Percentiles rank a stretch among this genome's conserved stretches.
phyloP scores from a whole-genome alignment of 2,329 filamentous ascomycete genomes.

The Pseudovirgaria hyperparasitica region DNA sequence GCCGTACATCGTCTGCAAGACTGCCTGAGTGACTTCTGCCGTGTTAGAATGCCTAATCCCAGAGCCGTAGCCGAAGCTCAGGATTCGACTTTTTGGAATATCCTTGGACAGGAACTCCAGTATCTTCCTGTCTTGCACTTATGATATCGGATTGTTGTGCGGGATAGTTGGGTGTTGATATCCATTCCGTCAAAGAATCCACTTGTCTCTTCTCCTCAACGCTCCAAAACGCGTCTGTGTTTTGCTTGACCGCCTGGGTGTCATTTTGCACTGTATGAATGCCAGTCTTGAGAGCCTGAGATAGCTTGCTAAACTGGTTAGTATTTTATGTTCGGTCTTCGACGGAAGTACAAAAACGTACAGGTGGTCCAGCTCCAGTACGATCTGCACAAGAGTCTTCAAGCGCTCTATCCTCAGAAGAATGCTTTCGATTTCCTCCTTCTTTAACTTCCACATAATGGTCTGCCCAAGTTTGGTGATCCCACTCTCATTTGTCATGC shows the following conservation, averaged over 20 bases:
- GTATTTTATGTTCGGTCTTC: constrained; percentile 5
- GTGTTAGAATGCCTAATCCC: constrained; percentile 3
- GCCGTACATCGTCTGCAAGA: constrained; percentile 4
- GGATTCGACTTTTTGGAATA: constrained; percentile 4
- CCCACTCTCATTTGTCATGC: constrained; percentile 1
- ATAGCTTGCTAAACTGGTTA: constrained; percentile 1
- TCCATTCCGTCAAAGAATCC: constrained; percentile 9
- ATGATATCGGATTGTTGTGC: constrained; percentile 10
- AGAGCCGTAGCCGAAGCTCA: constrained; percentile 5
- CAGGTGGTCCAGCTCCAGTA: constrained; percentile 13
- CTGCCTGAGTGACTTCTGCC: constrained; percentile 4
- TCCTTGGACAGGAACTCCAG: constrained; percentile 6
- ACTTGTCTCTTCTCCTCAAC: constrained; percentile 2
- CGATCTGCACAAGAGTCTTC: constrained; percentile 9
- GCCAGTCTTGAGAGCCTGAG: constrained; percentile 2
- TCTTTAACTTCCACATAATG: constrained; percentile 9
- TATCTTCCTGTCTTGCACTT: constrained; percentile 5
- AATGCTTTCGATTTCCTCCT: constrained; percentile 10
- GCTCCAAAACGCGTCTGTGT: constrained; percentile 2
- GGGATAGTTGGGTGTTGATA: constrained; percentile 6
- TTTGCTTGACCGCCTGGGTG: constrained; percentile 2
- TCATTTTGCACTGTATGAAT: constrained; percentile 1
- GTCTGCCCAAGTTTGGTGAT: constrained; percentile 3
- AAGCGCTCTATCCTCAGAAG: constrained; percentile 10
- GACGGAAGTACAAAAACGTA: constrained; percentile 5